A percentile compares a stretch with the other conserved stretches of the same genome.
Evolutionary conservation across 140 eudicot species (phyloP).

Genomic region (Bidens hawaiensis): DNA sequence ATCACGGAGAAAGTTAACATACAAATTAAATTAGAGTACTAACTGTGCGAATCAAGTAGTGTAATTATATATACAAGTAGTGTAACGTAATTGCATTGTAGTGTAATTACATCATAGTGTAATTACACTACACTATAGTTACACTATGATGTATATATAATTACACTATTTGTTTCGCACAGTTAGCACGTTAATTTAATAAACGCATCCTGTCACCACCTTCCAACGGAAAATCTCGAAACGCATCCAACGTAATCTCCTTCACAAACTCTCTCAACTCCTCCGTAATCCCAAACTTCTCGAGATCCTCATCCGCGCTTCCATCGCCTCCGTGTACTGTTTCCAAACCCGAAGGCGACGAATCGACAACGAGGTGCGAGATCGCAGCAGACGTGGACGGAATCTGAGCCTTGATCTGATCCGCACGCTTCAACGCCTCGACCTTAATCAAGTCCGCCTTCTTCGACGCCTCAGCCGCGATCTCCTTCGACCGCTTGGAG

Average conservation of each 20-base stretch:
- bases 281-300: constrained; percentile 71
- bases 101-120: too few relatives aligned
- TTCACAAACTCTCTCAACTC: constrained; percentile 79
- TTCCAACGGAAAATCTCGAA: constrained; percentile 73
- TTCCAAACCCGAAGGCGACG: constrained; percentile 18
- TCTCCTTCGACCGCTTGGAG: constrained; percentile 59
- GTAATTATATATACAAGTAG: too few relatives aligned
- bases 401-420: constrained; percentile 71
- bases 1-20: too few relatives aligned
- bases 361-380: constrained; percentile 48
- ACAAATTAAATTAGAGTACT: too few relatives aligned
- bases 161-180: too few relatives aligned
- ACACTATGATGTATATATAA: too few relatives aligned
- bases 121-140: too few relatives aligned
- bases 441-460: constrained; percentile 50
- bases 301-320: constrained; percentile 52
- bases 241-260: constrained; percentile 62
- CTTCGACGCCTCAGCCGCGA: constrained; percentile 67
- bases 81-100: too few relatives aligned
- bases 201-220: too few relatives aligned
- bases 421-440: constrained; percentile 56
- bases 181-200: too few relatives aligned
- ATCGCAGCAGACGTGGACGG: constrained; percentile 52
- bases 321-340: background rate
- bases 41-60: too few relatives aligned